A percentile compares a stretch with the other conserved stretches of the same genome.
These are phyloP conservation scores for Penicillium expansum DNA, from an alignment of 2,329 filamentous ascomycete genomes.

Conservation along the genomic window DNA sequence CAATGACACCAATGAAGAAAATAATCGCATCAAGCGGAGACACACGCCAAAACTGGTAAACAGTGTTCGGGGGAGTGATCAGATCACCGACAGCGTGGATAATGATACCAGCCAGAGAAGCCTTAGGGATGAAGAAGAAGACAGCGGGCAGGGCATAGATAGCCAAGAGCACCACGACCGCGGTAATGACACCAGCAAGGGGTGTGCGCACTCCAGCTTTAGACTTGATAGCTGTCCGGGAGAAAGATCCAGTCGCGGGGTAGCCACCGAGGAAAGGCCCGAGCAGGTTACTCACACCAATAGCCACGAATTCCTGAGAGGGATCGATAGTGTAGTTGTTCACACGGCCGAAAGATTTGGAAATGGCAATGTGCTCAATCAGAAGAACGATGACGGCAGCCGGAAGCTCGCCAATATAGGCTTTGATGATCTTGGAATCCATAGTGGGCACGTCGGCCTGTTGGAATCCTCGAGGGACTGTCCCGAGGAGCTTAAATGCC, in stretches of 20 bases:
- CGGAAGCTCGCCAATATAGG: constrained; percentile 71
- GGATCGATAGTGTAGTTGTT: constrained; percentile 97
- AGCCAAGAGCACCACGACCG: constrained; percentile 77
- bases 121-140: constrained; percentile 89
- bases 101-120: constrained; percentile 80
- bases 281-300: constrained; percentile 84
- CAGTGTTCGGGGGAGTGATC: constrained; percentile 82
- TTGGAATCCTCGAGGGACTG: constrained; percentile 82
- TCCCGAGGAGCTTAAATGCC: constrained; percentile 69
- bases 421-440: constrained; percentile 62
- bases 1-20: constrained; percentile 88
- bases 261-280: constrained; percentile 91
- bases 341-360: constrained; percentile 91
- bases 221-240: constrained; percentile 92
- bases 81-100: constrained; percentile 94
- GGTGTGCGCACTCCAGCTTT: constrained; percentile 94
- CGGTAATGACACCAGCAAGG: constrained; percentile 85
- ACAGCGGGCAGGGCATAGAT: constrained; percentile 84
- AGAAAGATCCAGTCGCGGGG: constrained; percentile 92
- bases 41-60: constrained; percentile 94
- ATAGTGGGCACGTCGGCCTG: constrained; percentile 72
- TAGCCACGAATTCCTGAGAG: constrained; percentile 92
- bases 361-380: constrained; percentile 95
- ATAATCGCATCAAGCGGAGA: constrained; percentile 87
- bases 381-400: constrained; percentile 89